Conservation (phyloP, 2,329 filamentous ascomycete species). For the Colletotrichum liaoningense region DNA sequence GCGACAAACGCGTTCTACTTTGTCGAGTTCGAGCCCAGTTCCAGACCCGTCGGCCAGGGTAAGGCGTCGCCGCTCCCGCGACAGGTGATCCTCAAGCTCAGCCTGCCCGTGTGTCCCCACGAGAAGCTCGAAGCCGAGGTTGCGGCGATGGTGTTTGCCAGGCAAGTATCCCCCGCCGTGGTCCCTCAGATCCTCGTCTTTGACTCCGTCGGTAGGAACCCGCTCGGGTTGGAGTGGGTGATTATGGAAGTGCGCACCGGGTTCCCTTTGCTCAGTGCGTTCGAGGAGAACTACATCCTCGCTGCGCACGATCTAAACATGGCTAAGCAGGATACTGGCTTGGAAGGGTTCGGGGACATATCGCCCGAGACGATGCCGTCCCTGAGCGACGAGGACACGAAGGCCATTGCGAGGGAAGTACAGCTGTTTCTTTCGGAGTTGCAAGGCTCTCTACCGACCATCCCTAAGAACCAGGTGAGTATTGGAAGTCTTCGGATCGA, state of each 20-base stretch:
- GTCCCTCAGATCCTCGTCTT: conserved; percentile 24
- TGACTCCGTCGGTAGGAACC: conserved; percentile 33
- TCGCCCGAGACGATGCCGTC: background rate
- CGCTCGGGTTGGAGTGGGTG: conserved; percentile 34
- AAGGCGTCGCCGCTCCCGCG: background rate
- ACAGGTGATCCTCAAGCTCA: conserved; percentile 22
- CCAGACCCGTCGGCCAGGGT: too few species aligned
- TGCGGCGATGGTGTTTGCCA: conserved; percentile 30
- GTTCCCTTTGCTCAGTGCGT: background rate
- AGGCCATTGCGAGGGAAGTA: background rate
- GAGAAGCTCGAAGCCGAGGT: conserved; percentile 35
- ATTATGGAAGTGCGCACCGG: conserved; percentile 29
- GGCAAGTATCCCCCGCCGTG: background rate
- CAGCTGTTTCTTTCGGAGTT: background rate
- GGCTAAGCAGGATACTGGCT: conserved; percentile 4
- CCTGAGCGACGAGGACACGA: background rate
- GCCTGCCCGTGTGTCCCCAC: conserved; percentile 25
- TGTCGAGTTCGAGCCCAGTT: conserved; percentile 1
- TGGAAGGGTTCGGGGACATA: background rate
- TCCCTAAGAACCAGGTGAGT: background rate
- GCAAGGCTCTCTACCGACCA: background rate
- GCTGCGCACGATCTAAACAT: background rate
- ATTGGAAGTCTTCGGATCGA: conserved; percentile 30
- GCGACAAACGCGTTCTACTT: background rate
- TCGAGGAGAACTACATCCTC: background rate